A percentile compares a stretch with the other conserved stretches of the same genome.
Evolutionary conservation across 2,329 filamentous ascomycete species (phyloP).

Genomic region (Sarocladiaceae sp.): DNA sequence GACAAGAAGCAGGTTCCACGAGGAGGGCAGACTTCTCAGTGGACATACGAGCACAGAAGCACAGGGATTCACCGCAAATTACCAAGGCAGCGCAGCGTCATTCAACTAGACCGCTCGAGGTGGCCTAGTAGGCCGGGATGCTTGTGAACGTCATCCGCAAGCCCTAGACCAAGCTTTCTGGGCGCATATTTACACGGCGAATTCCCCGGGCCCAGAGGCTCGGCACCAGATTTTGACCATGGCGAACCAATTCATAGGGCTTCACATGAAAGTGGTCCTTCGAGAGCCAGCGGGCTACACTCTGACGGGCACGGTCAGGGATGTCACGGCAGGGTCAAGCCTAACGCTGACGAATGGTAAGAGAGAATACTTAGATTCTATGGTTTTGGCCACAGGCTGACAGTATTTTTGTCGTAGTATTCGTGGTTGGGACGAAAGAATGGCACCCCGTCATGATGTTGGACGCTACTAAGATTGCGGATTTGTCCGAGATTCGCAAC

Average conservation of each 20-base stretch:
- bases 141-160: not conserved
- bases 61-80: not conserved
- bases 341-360: constrained; percentile 70
- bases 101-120: constrained; percentile 1
- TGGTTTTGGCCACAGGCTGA: not conserved
- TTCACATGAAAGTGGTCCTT: constrained; percentile 71
- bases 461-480: constrained; percentile 38
- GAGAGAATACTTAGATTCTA: constrained; percentile 17
- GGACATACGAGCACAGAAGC: not conserved
- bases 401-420: constrained; percentile 25
- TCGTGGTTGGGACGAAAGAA: constrained; percentile 36
- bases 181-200: not conserved
- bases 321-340: constrained; percentile 62
- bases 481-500: constrained; percentile 36
- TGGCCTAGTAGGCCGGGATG: constrained; percentile 2
- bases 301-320: constrained; percentile 66
- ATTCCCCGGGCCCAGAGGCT: not conserved
- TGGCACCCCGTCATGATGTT: constrained; percentile 41
- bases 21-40: not conserved
- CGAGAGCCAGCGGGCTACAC: constrained; percentile 59
- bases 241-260: constrained; percentile 67
- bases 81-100: not conserved
- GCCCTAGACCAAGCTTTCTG: not conserved
- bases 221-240: constrained; percentile 18
- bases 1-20: not conserved